Evolutionary conservation across 169 alveolate species (phyloP).

Genomic region (Plasmodium sp.): DNA sequence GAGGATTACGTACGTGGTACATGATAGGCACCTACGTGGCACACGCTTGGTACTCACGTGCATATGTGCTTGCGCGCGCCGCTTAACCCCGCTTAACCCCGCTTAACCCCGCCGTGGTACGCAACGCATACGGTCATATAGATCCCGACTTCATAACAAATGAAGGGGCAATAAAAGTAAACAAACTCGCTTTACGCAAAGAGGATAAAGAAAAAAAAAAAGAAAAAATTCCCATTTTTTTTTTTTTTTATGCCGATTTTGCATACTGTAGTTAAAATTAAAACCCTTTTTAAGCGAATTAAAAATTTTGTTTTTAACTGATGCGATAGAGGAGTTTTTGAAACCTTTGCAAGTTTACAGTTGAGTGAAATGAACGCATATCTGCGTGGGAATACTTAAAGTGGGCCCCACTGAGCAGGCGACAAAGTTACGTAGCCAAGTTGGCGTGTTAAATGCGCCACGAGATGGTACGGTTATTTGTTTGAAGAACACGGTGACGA

Average conservation of each 20-base stretch:
- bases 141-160: not conserved
- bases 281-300: not conserved
- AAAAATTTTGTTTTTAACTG: not conserved
- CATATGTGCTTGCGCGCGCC: not conserved
- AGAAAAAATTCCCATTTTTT: not conserved
- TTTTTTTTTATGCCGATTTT: not conserved
- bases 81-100: not conserved
- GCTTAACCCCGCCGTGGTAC: not conserved
- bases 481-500: not conserved
- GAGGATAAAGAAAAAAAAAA: not conserved
- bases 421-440: not conserved
- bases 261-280: not conserved
- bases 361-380: not conserved
- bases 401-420: not conserved
- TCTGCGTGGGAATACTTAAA: not conserved
- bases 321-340: not conserved
- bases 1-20: not conserved
- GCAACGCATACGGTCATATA: not conserved
- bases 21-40: too few species aligned
- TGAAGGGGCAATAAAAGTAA: not conserved
- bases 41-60: not conserved
- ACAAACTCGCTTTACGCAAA: not conserved
- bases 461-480: not conserved
- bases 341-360: not conserved
- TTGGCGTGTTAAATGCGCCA: not conserved